Percentiles rank a stretch among this genome's conserved stretches.
Evolutionary conservation across 306 rosid species (phyloP).

Genomic region (Fragaria ananassa): DNA sequence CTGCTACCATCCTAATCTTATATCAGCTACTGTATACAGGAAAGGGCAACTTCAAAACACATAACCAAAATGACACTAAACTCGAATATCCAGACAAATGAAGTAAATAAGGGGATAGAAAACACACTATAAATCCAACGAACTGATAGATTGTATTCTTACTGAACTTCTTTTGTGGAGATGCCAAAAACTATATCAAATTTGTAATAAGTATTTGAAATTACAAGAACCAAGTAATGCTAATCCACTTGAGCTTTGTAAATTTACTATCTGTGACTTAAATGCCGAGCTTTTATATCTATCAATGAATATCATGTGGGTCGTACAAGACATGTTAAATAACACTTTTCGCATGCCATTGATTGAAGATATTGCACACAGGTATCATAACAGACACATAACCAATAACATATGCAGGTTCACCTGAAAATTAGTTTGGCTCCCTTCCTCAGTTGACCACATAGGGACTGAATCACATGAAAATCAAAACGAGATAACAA

Average conservation of each 20-base stretch:
- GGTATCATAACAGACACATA: not conserved
- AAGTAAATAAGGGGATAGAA: not conserved
- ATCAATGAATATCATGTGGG: not conserved
- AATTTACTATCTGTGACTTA: not conserved
- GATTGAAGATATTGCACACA: not conserved
- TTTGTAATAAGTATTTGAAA: not conserved
- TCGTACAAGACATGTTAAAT: not conserved
- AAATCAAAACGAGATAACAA: not conserved
- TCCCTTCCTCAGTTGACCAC: not conserved
- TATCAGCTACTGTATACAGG: not conserved
- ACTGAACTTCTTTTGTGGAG: not conserved
- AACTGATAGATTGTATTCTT: not conserved
- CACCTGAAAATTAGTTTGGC: slow-evolving; percentile 2
- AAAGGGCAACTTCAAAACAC: not conserved
- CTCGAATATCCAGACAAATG: not conserved
- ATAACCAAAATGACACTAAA: not conserved
- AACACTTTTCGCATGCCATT: not conserved
- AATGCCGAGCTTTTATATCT: not conserved
- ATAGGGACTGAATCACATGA: slow-evolving; percentile 8
- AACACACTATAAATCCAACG: not conserved
- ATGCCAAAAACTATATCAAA: not conserved
- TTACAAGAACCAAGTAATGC: not conserved
- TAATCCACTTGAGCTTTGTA: not conserved
- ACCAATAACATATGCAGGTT: not conserved
- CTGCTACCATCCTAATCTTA: not conserved